phyloP scores from a whole-genome alignment of 495 filamentous ascomycete species.

The Podospora appendiculata region DNA sequence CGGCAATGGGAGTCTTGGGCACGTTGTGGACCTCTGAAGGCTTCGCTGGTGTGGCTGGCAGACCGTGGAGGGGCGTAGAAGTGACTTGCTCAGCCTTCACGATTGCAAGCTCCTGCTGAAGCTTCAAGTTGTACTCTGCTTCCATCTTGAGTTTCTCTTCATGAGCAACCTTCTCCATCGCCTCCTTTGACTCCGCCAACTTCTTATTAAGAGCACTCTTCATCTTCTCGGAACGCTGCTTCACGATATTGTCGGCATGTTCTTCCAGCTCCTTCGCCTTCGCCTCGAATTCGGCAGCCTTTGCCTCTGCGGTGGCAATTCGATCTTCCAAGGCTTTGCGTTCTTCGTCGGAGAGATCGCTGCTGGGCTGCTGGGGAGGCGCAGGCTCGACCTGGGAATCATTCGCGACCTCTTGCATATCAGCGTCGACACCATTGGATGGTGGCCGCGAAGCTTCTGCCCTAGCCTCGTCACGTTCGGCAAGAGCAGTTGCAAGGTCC shows the following conservation, averaged over 20 bases:
- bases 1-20: conserved; percentile 22
- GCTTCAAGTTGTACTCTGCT: conserved; percentile 55
- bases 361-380: background rate
- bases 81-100: conserved; percentile 42
- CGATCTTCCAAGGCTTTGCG: conserved; percentile 44
- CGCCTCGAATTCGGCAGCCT: conserved; percentile 48
- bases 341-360: conserved; percentile 38
- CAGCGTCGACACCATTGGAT: conserved; percentile 22
- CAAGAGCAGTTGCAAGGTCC: conserved; percentile 33
- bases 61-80: conserved; percentile 21
- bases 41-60: conserved; percentile 31
- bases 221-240: conserved; percentile 62
- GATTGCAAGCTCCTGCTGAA: conserved; percentile 55
- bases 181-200: conserved; percentile 53
- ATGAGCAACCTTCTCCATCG: conserved; percentile 30
- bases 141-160: conserved; percentile 50
- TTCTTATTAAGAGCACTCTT: conserved; percentile 63
- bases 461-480: conserved; percentile 41
- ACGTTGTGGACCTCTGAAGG: conserved; percentile 11
- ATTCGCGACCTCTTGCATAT: conserved; percentile 27
- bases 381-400: conserved; percentile 18
- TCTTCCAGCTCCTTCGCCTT: conserved; percentile 48
- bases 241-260: conserved; percentile 45
- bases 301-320: conserved; percentile 36
- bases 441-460: conserved; percentile 33